Conservation (phyloP, 106 monocot genomes). For the Acorus calamus region DNA sequence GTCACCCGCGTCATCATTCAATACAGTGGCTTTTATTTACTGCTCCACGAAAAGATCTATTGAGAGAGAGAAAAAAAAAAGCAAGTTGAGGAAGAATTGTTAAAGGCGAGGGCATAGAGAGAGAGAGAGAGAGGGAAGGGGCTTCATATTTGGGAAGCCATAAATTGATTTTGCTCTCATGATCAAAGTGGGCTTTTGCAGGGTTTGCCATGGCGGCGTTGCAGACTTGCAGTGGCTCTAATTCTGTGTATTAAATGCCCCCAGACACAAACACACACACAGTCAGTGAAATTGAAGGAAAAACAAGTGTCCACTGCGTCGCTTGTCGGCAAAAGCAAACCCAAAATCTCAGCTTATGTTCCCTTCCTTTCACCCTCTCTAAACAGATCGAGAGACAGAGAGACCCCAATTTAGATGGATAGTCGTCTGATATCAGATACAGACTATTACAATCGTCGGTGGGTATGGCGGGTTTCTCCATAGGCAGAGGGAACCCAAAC, state of each 20-base stretch:
- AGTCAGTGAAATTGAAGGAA: neutral
- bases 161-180: slow-evolving; percentile 8
- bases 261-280: neutral
- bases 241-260: slow-evolving; percentile 25
- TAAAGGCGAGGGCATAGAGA: no score
- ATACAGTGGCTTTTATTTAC: neutral
- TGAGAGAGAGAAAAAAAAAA: neutral
- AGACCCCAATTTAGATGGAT: no score
- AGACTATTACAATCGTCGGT: no score
- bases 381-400: no score
- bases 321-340: neutral
- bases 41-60: neutral
- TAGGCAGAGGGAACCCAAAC: neutral
- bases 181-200: slow-evolving; percentile 2
- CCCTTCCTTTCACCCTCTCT: no score
- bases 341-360: no score
- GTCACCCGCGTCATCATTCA: neutral
- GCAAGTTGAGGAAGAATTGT: neutral
- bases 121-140: slow-evolving; percentile 5
- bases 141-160: neutral
- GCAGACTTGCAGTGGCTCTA: slow-evolving; percentile 18
- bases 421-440: no score
- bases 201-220: slow-evolving; percentile 27
- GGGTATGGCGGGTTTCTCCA: no score
- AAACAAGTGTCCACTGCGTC: no score